phyloP scores from a whole-genome alignment of 768 basidiomycete genomes.

The Lentinula boryana region DNA sequence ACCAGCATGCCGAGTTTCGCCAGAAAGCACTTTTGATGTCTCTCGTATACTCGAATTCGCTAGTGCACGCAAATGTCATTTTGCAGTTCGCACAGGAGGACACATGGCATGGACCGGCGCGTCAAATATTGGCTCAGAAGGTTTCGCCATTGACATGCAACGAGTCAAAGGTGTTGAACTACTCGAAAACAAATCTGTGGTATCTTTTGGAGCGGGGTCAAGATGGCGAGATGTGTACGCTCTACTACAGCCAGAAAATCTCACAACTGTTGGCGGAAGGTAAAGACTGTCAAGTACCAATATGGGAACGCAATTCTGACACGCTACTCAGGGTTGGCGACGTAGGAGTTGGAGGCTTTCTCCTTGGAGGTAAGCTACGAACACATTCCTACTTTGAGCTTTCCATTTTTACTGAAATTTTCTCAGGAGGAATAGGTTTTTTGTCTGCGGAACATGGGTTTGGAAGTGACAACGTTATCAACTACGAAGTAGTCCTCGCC shows the following conservation, averaged over 20 bases:
- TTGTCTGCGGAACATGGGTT: conserved; percentile 14
- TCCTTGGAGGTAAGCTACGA: conserved; percentile 4
- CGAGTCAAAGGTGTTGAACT: background rate
- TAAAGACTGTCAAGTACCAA: background rate
- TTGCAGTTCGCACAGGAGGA: conserved; percentile 6
- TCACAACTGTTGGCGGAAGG: conserved; percentile 2
- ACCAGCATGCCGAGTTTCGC: conserved; percentile 5
- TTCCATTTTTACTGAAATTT: background rate
- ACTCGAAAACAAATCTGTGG: background rate
- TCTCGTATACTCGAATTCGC: conserved; percentile 1
- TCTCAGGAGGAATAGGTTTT: conserved; percentile 14
- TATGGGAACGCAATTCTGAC: background rate
- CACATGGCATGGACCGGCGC: conserved; percentile 8
- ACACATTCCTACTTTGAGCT: background rate
- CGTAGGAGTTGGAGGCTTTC: conserved; percentile 6
- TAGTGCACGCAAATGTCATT: background rate
- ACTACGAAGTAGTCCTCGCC: conserved; percentile 15
- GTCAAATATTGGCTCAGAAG: conserved; percentile 3
- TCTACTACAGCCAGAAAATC: conserved; percentile 1
- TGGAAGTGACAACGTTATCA: conserved; percentile 13
- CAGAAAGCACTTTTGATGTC: background rate
- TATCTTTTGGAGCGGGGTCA: background rate
- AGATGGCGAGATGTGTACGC: conserved; percentile 5
- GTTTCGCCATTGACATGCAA: conserved; percentile 6
- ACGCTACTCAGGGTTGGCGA: background rate